Evolutionary conservation across 805 yeast species (phyloP).

Genomic region (Candida nanaspora): DNA sequence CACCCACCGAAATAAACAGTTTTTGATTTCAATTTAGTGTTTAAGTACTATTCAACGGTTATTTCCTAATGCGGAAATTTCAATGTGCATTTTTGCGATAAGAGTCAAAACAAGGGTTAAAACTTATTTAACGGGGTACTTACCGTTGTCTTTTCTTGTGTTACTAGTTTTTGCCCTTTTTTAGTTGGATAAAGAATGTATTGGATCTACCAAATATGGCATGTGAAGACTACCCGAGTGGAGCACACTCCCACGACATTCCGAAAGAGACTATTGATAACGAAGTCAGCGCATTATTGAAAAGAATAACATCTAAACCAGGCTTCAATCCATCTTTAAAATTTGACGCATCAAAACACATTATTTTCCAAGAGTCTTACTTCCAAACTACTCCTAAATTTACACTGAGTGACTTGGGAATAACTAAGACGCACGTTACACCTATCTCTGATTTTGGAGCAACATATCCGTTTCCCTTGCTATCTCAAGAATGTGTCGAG

Average conservation of each 20-base stretch:
- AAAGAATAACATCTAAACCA: constrained; percentile 14
- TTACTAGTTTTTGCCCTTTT: no score
- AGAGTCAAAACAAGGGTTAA: no score
- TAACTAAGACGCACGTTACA: constrained; percentile 27
- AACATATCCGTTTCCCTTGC: constrained; percentile 50
- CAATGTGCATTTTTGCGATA: no score
- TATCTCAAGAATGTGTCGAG: constrained; percentile 49
- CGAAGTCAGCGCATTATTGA: constrained; percentile 14
- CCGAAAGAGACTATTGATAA: constrained; percentile 19
- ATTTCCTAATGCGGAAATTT: no score
- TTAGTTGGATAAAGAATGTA: no score
- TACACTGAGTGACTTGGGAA: constrained; percentile 30
- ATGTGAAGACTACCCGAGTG: constrained; percentile 12
- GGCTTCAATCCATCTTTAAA: constrained; percentile 17
- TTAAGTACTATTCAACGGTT: no score
- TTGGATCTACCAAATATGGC: no score
- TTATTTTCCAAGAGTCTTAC: constrained; percentile 30
- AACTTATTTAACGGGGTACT: no score
- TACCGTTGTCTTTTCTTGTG: no score
- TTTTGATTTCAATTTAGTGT: no score
- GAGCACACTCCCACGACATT: constrained; percentile 16
- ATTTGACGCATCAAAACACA: constrained; percentile 32
- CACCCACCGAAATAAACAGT: no score
- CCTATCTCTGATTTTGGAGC: constrained; percentile 33
- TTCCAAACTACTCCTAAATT: constrained; percentile 29